These are phyloP conservation scores for Ceriops zippeliana DNA, from an alignment of 345 rosid species.

Conservation along the genomic window DNA sequence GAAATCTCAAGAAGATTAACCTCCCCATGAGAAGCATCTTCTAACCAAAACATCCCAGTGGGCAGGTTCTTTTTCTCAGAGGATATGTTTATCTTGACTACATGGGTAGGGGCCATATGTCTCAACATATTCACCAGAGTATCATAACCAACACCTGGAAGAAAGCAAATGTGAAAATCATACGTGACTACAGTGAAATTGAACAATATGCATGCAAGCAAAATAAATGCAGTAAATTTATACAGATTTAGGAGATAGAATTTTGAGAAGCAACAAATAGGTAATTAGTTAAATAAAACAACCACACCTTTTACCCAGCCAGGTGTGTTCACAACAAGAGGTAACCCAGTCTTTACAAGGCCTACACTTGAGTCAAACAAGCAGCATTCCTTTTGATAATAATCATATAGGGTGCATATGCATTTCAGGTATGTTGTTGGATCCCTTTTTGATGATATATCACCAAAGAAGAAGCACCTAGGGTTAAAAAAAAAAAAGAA, in stretches of 20 bases:
- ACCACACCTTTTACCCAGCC: slow-evolving; percentile 96
- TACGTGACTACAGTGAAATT: not conserved
- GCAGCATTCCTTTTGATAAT: slow-evolving; percentile 50
- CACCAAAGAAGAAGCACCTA: slow-evolving; percentile 88
- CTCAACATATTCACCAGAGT: slow-evolving; percentile 68
- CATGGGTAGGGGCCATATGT: slow-evolving; percentile 68
- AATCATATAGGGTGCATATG: slow-evolving; percentile 51
- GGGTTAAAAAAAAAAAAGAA: slow-evolving; percentile 2
- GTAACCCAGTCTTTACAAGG: slow-evolving; percentile 45
- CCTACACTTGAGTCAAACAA: slow-evolving; percentile 28
- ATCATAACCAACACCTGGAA: slow-evolving; percentile 86
- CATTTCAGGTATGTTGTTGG: slow-evolving; percentile 68
- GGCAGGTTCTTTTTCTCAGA: slow-evolving; percentile 74
- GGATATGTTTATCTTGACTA: slow-evolving; percentile 79
- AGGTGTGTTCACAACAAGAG: slow-evolving; percentile 82
- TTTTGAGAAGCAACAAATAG: not conserved
- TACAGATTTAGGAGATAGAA: not conserved
- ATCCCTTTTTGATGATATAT: slow-evolving; percentile 79
- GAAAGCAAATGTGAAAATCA: slow-evolving; percentile 6
- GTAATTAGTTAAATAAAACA: slow-evolving; percentile 1
- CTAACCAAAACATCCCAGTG: slow-evolving; percentile 71
- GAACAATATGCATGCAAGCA: not conserved
- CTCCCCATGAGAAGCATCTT: slow-evolving; percentile 32
- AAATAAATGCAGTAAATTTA: not conserved
- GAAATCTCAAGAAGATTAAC: slow-evolving; percentile 70